Conservation (phyloP, 208 protist genomes). For the Vickermania spadyakhi region DNA sequence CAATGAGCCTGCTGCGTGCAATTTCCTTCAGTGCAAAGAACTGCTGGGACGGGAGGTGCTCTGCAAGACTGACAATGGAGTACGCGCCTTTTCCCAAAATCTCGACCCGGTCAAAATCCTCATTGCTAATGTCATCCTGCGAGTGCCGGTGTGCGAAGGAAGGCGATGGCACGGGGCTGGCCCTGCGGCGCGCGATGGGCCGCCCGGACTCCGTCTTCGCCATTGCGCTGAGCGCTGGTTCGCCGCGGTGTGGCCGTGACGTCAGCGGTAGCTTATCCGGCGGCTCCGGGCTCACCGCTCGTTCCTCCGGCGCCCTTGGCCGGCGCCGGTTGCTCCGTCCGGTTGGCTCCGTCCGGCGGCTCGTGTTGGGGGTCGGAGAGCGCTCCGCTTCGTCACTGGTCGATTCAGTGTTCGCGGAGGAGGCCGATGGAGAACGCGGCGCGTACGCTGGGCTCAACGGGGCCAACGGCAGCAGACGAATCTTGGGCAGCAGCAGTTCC, state of each 20-base stretch:
- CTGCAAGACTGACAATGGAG: slow-evolving; percentile 55
- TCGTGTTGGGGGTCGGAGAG: no score
- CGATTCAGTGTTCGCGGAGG: no score
- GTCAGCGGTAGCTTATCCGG: neutral
- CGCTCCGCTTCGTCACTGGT: no score
- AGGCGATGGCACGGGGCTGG: no score
- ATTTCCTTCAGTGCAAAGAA: slow-evolving; percentile 75
- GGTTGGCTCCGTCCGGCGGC: no score
- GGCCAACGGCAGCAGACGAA: no score
- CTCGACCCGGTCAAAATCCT: slow-evolving; percentile 46
- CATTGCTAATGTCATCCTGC: slow-evolving; percentile 10
- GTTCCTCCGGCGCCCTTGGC: neutral
- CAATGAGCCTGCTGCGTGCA: slow-evolving; percentile 19
- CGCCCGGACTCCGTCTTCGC: no score
- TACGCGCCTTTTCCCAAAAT: slow-evolving; percentile 67
- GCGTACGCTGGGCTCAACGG: no score
- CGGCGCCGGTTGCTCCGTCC: neutral
- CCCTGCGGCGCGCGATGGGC: no score
- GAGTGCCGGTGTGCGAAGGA: slow-evolving; percentile 12
- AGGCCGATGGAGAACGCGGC: no score
- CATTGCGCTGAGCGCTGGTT: no score
- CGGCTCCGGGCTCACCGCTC: neutral
- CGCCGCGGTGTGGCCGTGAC: neutral
- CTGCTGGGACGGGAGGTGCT: slow-evolving; percentile 38
- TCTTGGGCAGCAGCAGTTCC: no score